Percentiles rank a stretch among this genome's conserved stretches.
Evolutionary conservation across 2,329 filamentous ascomycete genomes (phyloP).

Genomic region (Arthrobotrys megalospora): DNA sequence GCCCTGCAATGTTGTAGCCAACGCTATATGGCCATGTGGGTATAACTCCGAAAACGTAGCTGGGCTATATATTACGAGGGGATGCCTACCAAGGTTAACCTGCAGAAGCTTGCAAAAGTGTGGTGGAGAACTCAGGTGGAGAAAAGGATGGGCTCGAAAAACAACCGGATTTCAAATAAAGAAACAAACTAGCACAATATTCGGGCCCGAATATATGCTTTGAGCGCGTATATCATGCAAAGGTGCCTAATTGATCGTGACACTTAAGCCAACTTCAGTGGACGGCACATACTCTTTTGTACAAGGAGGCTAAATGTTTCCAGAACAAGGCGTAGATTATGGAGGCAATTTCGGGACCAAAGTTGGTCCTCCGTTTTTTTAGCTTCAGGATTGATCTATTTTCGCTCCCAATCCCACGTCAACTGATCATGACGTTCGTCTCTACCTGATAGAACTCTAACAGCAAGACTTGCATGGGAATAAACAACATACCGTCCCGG

Average conservation of each 20-base stretch:
- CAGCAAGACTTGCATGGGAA: background rate
- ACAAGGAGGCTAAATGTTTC: background rate
- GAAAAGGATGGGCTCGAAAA: background rate
- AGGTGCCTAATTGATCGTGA: slow-evolving; percentile 1
- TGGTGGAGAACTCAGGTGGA: background rate
- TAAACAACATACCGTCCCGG: background rate
- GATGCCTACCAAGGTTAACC: slow-evolving; percentile 17
- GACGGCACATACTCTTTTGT: background rate
- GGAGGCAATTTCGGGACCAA: background rate
- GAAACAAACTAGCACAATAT: slow-evolving; percentile 11
- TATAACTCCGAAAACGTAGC: background rate
- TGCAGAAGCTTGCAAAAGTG: slow-evolving; percentile 1
- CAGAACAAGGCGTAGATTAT: background rate
- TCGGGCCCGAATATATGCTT: slow-evolving; percentile 24
- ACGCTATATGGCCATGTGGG: background rate
- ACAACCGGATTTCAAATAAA: slow-evolving; percentile 19
- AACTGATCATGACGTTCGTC: background rate
- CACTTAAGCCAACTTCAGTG: background rate
- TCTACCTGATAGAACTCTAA: background rate
- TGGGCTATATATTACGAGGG: slow-evolving; percentile 3
- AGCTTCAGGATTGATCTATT: background rate
- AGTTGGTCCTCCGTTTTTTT: background rate
- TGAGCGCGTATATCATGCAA: background rate
- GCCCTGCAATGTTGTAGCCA: background rate
- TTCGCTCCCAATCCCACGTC: background rate